Evolutionary conservation across 2,329 filamentous ascomycete species (phyloP).

Genomic region (Capronia americana): DNA sequence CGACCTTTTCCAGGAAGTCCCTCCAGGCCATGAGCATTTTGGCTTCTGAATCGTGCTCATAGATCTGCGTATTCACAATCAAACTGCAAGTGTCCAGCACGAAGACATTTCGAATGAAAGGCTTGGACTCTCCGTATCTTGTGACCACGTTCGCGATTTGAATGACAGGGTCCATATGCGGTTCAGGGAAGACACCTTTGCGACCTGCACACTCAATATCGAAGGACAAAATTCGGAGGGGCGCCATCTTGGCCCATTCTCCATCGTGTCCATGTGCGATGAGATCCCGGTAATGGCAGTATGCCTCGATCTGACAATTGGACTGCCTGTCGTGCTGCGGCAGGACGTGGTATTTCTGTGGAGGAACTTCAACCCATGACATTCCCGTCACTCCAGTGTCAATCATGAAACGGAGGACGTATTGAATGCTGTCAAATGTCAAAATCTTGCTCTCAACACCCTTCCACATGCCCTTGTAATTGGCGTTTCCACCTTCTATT

Average conservation of each 20-base stretch:
- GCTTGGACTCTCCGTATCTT: slow-evolving; percentile 90
- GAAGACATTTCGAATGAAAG: slow-evolving; percentile 96
- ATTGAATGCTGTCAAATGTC: slow-evolving; percentile 96
- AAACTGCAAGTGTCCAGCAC: slow-evolving; percentile 89
- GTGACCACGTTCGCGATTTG: slow-evolving; percentile 98
- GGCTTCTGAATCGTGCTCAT: slow-evolving; percentile 80
- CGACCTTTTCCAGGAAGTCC: slow-evolving; percentile 84
- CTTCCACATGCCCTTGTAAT: slow-evolving; percentile 92
- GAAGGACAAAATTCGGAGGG: slow-evolving; percentile 88
- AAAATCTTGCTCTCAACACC: slow-evolving; percentile 72
- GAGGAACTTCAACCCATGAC: slow-evolving; percentile 92
- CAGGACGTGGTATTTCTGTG: slow-evolving; percentile 74
- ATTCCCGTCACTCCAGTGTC: slow-evolving; percentile 93
- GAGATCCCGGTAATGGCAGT: slow-evolving; percentile 79
- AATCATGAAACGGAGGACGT: slow-evolving; percentile 96
- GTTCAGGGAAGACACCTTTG: slow-evolving; percentile 96
- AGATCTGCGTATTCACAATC: slow-evolving; percentile 92
- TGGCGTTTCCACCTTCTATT: slow-evolving; percentile 77
- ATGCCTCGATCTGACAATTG: slow-evolving; percentile 94
- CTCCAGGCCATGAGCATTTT: slow-evolving; percentile 94
- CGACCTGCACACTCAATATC: slow-evolving; percentile 98
- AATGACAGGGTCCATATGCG: slow-evolving; percentile 90
- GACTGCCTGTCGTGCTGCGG: slow-evolving; percentile 73
- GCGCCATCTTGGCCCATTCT: slow-evolving; percentile 98
- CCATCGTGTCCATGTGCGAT: slow-evolving; percentile 87